phyloP scores from a whole-genome alignment of 108 stramenopile species.

The Schizochytrium sp. region DNA sequence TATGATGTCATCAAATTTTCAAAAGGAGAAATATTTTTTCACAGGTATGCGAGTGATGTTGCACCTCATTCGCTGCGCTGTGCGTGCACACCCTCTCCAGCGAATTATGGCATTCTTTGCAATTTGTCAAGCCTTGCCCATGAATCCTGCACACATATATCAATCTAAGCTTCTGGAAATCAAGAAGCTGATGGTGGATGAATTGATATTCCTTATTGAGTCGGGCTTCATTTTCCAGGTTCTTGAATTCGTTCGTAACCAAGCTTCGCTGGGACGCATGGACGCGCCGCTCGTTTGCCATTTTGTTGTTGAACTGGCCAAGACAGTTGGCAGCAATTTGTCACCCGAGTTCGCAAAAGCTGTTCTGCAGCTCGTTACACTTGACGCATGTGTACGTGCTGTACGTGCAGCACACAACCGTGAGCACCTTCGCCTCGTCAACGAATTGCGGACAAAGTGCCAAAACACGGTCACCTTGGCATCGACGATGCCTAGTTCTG shows the following conservation, averaged over 20 bases:
- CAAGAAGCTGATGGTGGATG: slow-evolving; percentile 32
- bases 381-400: background rate
- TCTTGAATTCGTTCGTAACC: slow-evolving; percentile 41
- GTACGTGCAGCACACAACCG: slow-evolving; percentile 20
- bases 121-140: background rate
- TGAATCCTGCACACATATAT: slow-evolving; percentile 13
- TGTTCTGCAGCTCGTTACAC: slow-evolving; percentile 23
- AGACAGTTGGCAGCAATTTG: background rate
- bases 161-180: slow-evolving; percentile 52
- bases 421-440: slow-evolving; percentile 15
- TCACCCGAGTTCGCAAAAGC: slow-evolving; percentile 51
- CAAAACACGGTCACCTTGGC: slow-evolving; percentile 17
- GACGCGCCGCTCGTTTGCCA: slow-evolving; percentile 12
- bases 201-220: slow-evolving; percentile 43
- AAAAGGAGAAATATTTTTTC: background rate
- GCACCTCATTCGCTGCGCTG: slow-evolving; percentile 35
- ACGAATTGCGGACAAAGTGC: slow-evolving; percentile 1
- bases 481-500: slow-evolving; percentile 15
- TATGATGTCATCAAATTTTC: background rate
- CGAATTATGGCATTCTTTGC: slow-evolving; percentile 48
- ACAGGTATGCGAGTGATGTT: slow-evolving; percentile 6
- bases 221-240: slow-evolving; percentile 49
- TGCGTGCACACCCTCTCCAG: slow-evolving; percentile 47
- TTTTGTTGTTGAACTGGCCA: slow-evolving; percentile 43
- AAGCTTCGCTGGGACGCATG: slow-evolving; percentile 11